These are phyloP conservation scores for Daphne laureola DNA, from an alignment of 441 rosid genomes.

Conservation along the genomic window DNA sequence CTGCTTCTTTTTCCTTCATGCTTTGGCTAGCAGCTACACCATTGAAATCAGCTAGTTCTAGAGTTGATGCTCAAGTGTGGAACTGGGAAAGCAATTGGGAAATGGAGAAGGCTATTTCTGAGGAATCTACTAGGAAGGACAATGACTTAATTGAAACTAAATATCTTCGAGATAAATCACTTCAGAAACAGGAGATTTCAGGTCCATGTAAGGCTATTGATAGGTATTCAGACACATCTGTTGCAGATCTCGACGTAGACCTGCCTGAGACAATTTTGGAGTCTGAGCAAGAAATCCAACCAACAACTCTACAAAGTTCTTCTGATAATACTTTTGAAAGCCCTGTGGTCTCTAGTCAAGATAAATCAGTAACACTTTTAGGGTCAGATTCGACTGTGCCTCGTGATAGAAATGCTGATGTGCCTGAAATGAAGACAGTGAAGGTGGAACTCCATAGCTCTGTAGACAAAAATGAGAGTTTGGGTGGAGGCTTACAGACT, in stretches of 20 bases:
- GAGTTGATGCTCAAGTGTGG: constrained; percentile 44
- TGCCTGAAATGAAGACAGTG: constrained; percentile 25
- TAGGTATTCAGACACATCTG: constrained; percentile 27
- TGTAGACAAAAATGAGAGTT: constrained; percentile 45
- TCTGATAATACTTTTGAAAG: constrained; percentile 17
- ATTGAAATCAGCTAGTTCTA: constrained; percentile 62
- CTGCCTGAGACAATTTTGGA: constrained; percentile 48
- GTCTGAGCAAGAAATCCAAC: constrained; percentile 43
- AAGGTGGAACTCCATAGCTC: constrained; percentile 33
- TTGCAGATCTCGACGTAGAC: constrained; percentile 34
- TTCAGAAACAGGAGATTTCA: constrained; percentile 28
- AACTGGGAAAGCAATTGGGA: constrained; percentile 64
- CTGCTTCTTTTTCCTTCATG: constrained; percentile 70
- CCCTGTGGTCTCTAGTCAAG: constrained; percentile 12
- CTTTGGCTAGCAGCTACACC: constrained; percentile 92
- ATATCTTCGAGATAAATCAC: constrained; percentile 26
- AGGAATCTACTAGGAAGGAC: constrained; percentile 32
- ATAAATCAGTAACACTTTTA: constrained; percentile 26
- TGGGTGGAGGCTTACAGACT: constrained; percentile 30
- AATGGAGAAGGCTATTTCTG: constrained; percentile 25
- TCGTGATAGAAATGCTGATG: constrained; percentile 28
- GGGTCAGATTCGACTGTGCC: constrained; percentile 19
- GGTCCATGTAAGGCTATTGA: constrained; percentile 24
- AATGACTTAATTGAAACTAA: constrained; percentile 28
- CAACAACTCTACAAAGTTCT: constrained; percentile 25